These are phyloP conservation scores for Anthracocystis setariae DNA, from an alignment of 1,284 basidiomycete species.

Conservation along the genomic window DNA sequence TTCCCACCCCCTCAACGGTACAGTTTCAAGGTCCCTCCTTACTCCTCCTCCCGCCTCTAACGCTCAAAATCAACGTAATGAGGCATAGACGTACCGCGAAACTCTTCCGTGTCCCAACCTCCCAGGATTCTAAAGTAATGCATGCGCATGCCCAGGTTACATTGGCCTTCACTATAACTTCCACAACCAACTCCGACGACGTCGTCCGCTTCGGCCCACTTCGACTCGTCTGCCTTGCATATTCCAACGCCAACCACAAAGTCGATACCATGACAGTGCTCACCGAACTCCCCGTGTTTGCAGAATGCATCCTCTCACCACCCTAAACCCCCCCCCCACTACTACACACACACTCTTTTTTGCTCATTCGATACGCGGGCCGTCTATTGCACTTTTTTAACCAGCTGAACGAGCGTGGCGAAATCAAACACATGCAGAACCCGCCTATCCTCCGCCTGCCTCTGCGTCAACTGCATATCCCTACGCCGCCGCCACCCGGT, in stretches of 20 bases:
- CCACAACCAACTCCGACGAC: neutral
- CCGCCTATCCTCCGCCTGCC: constrained; percentile 1
- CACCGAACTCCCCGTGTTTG: constrained; percentile 12
- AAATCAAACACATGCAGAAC: constrained; percentile 6
- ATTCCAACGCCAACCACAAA: neutral
- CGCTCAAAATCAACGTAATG: neutral
- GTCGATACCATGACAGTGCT: constrained; percentile 5
- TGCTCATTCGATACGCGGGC: neutral
- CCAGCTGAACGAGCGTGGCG: too few species aligned
- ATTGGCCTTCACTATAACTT: neutral
- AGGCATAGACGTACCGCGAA: neutral
- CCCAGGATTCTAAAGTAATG: neutral
- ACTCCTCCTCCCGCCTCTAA: neutral
- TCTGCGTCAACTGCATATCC: neutral
- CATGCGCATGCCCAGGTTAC: neutral
- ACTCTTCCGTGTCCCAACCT: neutral
- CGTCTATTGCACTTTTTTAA: too few species aligned
- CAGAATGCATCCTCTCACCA: constrained; percentile 6
- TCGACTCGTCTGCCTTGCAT: constrained; percentile 7
- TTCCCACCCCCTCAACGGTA: neutral
- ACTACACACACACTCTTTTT: neutral
- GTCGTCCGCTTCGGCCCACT: constrained; percentile 17
- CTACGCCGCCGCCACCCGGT: neutral
- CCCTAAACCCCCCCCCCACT: neutral
- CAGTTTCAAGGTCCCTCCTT: neutral